A percentile compares a stretch with the other conserved stretches of the same genome.
phyloP scores from a whole-genome alignment of 2,329 filamentous ascomycete species.

The Cytospora piceae region DNA sequence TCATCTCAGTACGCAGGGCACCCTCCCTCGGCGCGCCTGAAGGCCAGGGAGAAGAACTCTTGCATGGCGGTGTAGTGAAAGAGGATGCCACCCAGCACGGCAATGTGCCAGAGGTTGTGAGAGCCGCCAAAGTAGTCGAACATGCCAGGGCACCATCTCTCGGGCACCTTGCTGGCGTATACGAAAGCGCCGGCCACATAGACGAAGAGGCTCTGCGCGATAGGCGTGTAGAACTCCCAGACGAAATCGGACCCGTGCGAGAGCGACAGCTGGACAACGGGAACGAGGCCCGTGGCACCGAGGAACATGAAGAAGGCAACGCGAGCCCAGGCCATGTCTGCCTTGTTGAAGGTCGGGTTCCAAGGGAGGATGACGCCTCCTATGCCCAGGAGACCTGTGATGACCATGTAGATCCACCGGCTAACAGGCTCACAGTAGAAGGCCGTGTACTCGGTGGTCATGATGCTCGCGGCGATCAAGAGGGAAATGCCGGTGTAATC shows the following conservation, averaged over 20 bases:
- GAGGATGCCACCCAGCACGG: conserved; percentile 92
- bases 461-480: conserved; percentile 92
- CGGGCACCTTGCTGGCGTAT: conserved; percentile 90
- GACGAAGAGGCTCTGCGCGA: conserved; percentile 82
- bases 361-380: conserved; percentile 91
- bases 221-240: conserved; percentile 85
- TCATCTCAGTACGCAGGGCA: conserved; percentile 55
- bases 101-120: conserved; percentile 97
- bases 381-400: conserved; percentile 80
- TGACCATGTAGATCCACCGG: conserved; percentile 81
- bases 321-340: conserved; percentile 90
- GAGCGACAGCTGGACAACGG: conserved; percentile 79
- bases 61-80: conserved; percentile 98
- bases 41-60: conserved; percentile 83
- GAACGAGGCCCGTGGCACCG: conserved; percentile 85
- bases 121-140: conserved; percentile 96
- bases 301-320: conserved; percentile 91
- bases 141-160: conserved; percentile 87
- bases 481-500: conserved; percentile 98
- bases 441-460: conserved; percentile 97
- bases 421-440: conserved; percentile 96
- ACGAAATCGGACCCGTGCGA: conserved; percentile 81
- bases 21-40: conserved; percentile 66
- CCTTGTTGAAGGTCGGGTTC: conserved; percentile 92
- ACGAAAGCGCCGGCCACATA: conserved; percentile 84